Percentiles rank a stretch among this genome's conserved stretches.
These are phyloP conservation scores for Rutidosis leptorrhynchoides DNA, from an alignment of 129 eudicot genomes.

Conservation along the genomic window DNA sequence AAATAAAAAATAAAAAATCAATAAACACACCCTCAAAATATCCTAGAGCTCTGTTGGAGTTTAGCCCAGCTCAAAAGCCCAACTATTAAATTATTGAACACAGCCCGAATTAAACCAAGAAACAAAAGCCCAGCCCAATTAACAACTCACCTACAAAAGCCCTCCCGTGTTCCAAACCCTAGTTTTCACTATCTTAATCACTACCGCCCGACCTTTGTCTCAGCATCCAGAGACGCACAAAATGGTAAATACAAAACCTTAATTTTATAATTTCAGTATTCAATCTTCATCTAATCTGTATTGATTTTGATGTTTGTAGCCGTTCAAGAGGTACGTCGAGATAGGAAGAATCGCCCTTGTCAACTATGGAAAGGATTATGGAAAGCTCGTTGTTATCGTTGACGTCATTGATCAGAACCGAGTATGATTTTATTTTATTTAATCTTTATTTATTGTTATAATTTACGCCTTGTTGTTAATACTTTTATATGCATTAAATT, in stretches of 20 bases:
- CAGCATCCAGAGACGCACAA: slow-evolving; percentile 2
- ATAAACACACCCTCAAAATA: no score
- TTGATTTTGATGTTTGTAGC: no score
- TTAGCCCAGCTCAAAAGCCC: not conserved
- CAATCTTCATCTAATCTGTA: no score
- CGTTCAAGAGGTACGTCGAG: no score
- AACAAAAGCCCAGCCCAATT: slow-evolving; percentile 16
- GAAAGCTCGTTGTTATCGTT: no score
- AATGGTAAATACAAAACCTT: slow-evolving; percentile 30
- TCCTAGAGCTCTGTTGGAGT: not conserved
- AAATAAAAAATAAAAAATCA: no score
- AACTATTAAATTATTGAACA: not conserved
- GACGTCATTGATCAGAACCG: no score
- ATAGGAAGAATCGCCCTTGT: no score
- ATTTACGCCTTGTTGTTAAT: not conserved
- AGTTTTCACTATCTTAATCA: slow-evolving; percentile 21
- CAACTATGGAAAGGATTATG: no score
- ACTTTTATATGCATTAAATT: not conserved
- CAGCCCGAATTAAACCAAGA: not conserved
- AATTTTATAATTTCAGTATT: not conserved
- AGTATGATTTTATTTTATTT: no score
- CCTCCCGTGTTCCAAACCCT: slow-evolving; percentile 16
- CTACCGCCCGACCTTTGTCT: slow-evolving; percentile 12
- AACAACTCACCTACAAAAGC: slow-evolving; percentile 7
- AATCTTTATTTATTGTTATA: not conserved